These are phyloP conservation scores for Neurospora sublineolata DNA, from an alignment of 495 filamentous ascomycete species.

Conservation along the genomic window DNA sequence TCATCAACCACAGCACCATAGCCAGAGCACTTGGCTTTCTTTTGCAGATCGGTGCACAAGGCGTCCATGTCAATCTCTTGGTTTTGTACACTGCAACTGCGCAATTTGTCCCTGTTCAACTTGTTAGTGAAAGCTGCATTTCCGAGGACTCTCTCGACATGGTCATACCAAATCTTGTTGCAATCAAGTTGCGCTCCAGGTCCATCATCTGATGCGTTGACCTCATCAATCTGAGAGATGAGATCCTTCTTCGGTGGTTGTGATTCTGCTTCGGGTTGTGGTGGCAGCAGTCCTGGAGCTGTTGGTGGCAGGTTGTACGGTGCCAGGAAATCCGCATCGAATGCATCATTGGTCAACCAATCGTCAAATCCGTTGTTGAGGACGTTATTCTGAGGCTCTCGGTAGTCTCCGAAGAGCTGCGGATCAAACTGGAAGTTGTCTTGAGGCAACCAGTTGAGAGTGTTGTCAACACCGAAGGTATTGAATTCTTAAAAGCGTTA, in stretches of 20 bases:
- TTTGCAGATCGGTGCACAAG: slow-evolving; percentile 84
- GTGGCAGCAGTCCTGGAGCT: slow-evolving; percentile 19
- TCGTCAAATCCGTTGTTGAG: slow-evolving; percentile 25
- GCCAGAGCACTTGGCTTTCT: slow-evolving; percentile 93
- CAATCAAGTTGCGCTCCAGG: slow-evolving; percentile 55
- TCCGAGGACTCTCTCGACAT: slow-evolving; percentile 3
- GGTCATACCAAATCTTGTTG: slow-evolving; percentile 81
- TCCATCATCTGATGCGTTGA: slow-evolving; percentile 58
- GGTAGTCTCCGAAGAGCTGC: slow-evolving; percentile 82
- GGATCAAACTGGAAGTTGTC: slow-evolving; percentile 87
- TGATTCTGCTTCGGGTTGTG: background rate
- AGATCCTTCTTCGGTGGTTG: slow-evolving; percentile 50
- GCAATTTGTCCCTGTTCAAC: slow-evolving; percentile 70
- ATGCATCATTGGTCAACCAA: slow-evolving; percentile 53
- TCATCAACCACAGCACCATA: slow-evolving; percentile 84
- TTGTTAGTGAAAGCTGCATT: slow-evolving; percentile 9
- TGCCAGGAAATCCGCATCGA: slow-evolving; percentile 64
- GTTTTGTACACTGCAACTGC: slow-evolving; percentile 72
- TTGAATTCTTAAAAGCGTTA: slow-evolving; percentile 2
- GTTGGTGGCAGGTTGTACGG: slow-evolving; percentile 57
- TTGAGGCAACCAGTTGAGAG: slow-evolving; percentile 71
- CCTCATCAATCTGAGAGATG: slow-evolving; percentile 59
- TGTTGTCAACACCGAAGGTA: slow-evolving; percentile 16
- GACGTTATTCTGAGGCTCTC: slow-evolving; percentile 74
- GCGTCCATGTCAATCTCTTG: slow-evolving; percentile 88